These are phyloP conservation scores for Musa acuminata DNA, from an alignment of 176 grass and related monocot genomes.

Conservation along the genomic window DNA sequence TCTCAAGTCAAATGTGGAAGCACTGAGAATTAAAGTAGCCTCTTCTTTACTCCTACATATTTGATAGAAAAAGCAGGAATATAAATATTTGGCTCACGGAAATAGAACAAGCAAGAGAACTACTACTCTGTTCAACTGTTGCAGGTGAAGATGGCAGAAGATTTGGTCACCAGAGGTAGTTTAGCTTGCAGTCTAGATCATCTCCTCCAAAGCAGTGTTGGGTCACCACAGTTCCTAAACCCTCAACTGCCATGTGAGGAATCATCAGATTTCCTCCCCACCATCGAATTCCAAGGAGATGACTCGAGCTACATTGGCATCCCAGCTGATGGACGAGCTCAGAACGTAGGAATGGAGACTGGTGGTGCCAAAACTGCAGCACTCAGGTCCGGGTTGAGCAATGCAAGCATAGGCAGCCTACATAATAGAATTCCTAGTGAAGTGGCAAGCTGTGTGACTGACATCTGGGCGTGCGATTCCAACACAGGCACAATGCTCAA, in stretches of 20 bases:
- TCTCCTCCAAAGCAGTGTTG: slow-evolving; percentile 37
- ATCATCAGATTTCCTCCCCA: slow-evolving; percentile 36
- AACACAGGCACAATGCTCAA: no score
- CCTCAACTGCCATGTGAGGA: slow-evolving; percentile 42
- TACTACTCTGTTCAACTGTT: not conserved
- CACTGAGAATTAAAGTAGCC: slow-evolving; percentile 63
- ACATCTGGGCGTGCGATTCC: no score
- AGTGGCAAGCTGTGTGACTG: no score
- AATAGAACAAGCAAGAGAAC: no score
- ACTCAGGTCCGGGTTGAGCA: slow-evolving; percentile 22
- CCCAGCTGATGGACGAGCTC: slow-evolving; percentile 21
- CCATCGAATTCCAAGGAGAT: slow-evolving; percentile 34
- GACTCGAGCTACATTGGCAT: slow-evolving; percentile 28
- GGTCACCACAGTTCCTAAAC: slow-evolving; percentile 48
- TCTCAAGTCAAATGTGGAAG: slow-evolving; percentile 81
- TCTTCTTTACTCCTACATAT: not conserved
- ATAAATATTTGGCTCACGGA: not conserved
- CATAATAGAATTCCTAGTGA: slow-evolving; percentile 32
- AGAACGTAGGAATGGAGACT: slow-evolving; percentile 17
- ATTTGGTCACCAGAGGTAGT: slow-evolving; percentile 53
- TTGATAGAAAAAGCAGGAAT: not conserved
- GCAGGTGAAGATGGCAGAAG: slow-evolving; percentile 91
- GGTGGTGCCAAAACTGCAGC: not conserved
- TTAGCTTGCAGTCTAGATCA: slow-evolving; percentile 51
- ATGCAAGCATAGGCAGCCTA: slow-evolving; percentile 26